Evolutionary conservation across 73 alveolate genomes (phyloP).

Genomic region (Breviolum minutum): DNA sequence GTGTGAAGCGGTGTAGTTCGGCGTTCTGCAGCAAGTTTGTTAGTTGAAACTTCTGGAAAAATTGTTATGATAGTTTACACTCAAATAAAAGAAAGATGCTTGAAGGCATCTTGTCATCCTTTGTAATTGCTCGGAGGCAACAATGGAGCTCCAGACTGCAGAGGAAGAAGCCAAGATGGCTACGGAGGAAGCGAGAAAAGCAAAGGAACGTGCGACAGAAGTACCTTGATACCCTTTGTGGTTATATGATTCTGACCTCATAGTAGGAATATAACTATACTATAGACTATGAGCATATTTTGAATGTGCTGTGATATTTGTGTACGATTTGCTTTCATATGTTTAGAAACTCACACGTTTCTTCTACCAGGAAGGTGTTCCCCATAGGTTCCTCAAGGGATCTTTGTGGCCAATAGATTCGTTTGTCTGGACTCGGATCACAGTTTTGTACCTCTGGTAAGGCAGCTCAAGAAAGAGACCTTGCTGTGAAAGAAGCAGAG

Average conservation of each 20-base stretch:
- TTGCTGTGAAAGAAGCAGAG: slow-evolving; percentile 35
- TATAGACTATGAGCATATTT: background rate
- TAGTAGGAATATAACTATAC: background rate
- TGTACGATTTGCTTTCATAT: background rate
- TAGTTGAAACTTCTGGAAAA: background rate
- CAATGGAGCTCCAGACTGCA: background rate
- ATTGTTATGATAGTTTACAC: background rate
- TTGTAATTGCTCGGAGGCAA: background rate
- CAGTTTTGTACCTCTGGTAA: background rate
- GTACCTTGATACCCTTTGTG: background rate
- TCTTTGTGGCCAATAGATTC: no score
- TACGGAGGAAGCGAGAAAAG: background rate
- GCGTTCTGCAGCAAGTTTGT: background rate
- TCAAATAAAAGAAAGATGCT: no score
- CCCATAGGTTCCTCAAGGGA: no score
- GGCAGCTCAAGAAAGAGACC: slow-evolving; percentile 28
- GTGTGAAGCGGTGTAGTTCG: no score
- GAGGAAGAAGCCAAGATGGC: background rate
- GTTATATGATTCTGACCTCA: no score
- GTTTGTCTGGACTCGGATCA: no score
- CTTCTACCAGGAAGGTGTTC: background rate
- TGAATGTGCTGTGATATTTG: background rate
- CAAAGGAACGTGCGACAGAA: background rate
- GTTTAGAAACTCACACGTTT: no score
- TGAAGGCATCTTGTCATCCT: background rate